Evolutionary conservation across 176 grass and related monocot genomes (phyloP), one percentile per base, ranked within the genome.

Genomic region (Musa acuminata): DNA sequence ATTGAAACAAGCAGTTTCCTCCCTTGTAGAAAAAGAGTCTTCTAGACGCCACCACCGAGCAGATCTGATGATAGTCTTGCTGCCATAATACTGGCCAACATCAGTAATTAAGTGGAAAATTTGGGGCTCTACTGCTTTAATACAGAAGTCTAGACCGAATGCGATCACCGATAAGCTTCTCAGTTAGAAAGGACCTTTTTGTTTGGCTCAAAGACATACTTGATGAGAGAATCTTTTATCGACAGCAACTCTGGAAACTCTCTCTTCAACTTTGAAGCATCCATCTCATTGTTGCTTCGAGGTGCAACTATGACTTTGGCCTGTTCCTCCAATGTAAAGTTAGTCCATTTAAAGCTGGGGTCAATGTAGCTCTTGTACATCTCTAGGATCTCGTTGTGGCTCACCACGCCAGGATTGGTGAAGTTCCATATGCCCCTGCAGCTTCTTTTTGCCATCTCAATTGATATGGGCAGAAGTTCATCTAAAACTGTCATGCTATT

Each of bases 131-230:
- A 69, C 10, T 49, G 8, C 23, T 22, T 64, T 43, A 64, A 17
- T 11, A 64, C 20, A 16, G 11, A 68, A 68, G 8, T 68, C 66
- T 68, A 68, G 23, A 69, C 8, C 16, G 8, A 54, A 6, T 8
- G 20, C 17, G 19, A 51, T 8, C 14, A 14, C 11, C 10, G 52
- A 11, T 23, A 52, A 50, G n/a, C 49, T 43, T 75, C 16, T 75
- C 55, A 62, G 17, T 57, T 50, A 64, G 75, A 6, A 26, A 23
- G 11, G 52, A 64, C 14, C 75, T 62, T 75, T 55, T 77, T 77
- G 75, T 77, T 77, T 23, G 75, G 75, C 60, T 77, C 75, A 65
- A 77, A 77, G 43, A 77, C 59, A 52, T 64, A 77, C 75, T 77
- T 77, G 11, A 64, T 77, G 51, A 64, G 19, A 77, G 75, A 77